These are phyloP conservation scores for Phytopythium oedochilum DNA, from an alignment of 352 stramenopile genomes.

Conservation along the genomic window DNA sequence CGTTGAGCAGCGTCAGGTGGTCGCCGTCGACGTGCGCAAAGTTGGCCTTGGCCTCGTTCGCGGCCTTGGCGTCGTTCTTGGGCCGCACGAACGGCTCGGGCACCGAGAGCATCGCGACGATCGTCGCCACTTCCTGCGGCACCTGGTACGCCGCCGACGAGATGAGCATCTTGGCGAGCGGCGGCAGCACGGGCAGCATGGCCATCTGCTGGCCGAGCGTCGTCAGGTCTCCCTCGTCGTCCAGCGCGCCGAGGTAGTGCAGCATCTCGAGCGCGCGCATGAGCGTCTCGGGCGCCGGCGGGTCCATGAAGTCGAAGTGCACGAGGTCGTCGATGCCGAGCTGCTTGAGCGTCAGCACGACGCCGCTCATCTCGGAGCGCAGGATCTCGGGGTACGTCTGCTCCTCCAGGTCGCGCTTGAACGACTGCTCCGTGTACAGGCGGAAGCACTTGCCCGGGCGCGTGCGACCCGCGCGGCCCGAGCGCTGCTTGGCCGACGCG, in stretches of 20 bases:
- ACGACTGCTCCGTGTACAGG: slow-evolving; percentile 98
- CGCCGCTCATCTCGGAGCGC: slow-evolving; percentile 96
- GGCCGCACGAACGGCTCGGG: slow-evolving; percentile 93
- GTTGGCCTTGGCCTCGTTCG: slow-evolving; percentile 95
- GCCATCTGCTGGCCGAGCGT: slow-evolving; percentile 94
- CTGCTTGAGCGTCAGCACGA: slow-evolving; percentile 99
- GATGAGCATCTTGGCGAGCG: slow-evolving; percentile 97
- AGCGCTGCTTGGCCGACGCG: slow-evolving; percentile 95
- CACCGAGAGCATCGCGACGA: slow-evolving; percentile 97
- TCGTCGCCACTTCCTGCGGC: slow-evolving; percentile 96
- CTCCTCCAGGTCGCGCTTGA: slow-evolving; percentile 98
- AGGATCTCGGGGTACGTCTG: slow-evolving; percentile 98
- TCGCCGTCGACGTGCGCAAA: slow-evolving; percentile 96
- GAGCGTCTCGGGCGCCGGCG: slow-evolving; percentile 95
- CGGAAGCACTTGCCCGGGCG: slow-evolving; percentile 98
- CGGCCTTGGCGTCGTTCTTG: slow-evolving; percentile 94
- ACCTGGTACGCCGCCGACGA: slow-evolving; percentile 94
- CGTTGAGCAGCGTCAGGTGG: slow-evolving; percentile 98
- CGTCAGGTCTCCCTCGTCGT: slow-evolving; percentile 98
- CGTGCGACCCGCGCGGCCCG: slow-evolving; percentile 94
- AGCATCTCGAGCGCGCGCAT: slow-evolving; percentile 98
- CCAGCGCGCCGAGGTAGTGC: slow-evolving; percentile 98
- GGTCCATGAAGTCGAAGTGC: slow-evolving; percentile 99
- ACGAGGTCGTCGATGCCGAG: slow-evolving; percentile 99
- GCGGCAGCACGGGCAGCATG: slow-evolving; percentile 96